A percentile compares a stretch with the other conserved stretches of the same genome.
phyloP scores from a whole-genome alignment of 345 rosid genomes.

The Stellera chamaejasme region DNA sequence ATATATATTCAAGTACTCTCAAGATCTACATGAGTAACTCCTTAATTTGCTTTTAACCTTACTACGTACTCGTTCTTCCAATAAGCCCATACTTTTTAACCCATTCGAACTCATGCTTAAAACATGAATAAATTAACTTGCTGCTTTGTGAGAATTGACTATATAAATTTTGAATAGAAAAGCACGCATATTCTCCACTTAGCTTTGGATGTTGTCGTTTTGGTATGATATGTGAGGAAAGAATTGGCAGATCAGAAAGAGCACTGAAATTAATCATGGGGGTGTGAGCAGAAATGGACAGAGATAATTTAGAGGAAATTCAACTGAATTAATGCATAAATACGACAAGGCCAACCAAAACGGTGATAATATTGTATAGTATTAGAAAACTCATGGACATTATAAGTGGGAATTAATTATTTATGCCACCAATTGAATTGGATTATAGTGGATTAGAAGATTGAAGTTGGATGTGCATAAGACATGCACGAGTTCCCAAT shows the following conservation, averaged over 20 bases:
- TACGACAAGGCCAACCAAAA: conserved; percentile 32
- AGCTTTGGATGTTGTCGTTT: conserved; percentile 4
- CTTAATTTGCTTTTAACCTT: too few relatives aligned
- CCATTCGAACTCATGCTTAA: conserved; percentile 1
- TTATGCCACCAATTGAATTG: conserved; percentile 8
- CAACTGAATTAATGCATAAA: conserved; percentile 13
- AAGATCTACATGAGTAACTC: too few relatives aligned
- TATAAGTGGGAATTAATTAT: conserved; percentile 20
- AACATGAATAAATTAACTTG: background rate
- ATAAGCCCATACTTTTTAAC: background rate
- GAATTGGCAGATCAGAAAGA: background rate
- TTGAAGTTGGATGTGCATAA: conserved; percentile 17
- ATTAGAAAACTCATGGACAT: conserved; percentile 18
- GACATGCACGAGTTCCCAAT: conserved; percentile 25
- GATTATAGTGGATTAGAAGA: conserved; percentile 8
- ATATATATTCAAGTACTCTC: too few relatives aligned
- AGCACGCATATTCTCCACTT: conserved; percentile 14
- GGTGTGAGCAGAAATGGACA: conserved; percentile 5
- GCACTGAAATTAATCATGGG: conserved; percentile 5
- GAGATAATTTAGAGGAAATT: conserved; percentile 6
- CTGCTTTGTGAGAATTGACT: too few relatives aligned
- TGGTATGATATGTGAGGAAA: background rate
- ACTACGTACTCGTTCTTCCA: too few relatives aligned
- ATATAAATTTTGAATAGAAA: too few relatives aligned
- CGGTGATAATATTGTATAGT: conserved; percentile 6